Conservation (phyloP, 2,329 filamentous ascomycete species). For the Trichoderma pleuroti region DNA sequence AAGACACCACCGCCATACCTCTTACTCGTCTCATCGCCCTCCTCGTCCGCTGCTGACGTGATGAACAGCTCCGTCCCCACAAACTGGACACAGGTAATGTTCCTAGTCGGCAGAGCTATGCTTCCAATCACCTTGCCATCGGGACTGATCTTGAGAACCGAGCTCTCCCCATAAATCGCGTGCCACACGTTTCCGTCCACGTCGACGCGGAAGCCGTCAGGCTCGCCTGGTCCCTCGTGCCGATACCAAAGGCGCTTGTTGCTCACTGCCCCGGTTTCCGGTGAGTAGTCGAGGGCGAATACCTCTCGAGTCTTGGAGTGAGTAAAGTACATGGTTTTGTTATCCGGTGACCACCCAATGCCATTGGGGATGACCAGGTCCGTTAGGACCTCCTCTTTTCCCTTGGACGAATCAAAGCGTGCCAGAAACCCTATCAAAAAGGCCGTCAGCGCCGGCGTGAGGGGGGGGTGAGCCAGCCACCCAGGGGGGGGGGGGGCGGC, state of each 20-base stretch:
- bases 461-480: not conserved
- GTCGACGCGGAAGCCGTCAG: conserved; percentile 84
- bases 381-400: conserved; percentile 57
- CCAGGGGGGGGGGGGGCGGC: no score
- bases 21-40: conserved; percentile 60
- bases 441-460: not conserved
- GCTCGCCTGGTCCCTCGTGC: conserved; percentile 62
- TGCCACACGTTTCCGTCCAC: conserved; percentile 84
- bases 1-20: conserved; percentile 69
- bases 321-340: conserved; percentile 76
- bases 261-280: conserved; percentile 58
- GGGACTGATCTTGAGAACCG: conserved; percentile 70
- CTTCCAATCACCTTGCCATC: conserved; percentile 69
- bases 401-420: conserved; percentile 56
- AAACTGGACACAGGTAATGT: conserved; percentile 79
- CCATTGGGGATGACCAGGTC: conserved; percentile 79
- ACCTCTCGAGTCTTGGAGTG: conserved; percentile 71
- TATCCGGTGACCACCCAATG: conserved; percentile 72
- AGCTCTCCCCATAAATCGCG: conserved; percentile 74
- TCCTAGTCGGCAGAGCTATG: conserved; percentile 70
- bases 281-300: conserved; percentile 70
- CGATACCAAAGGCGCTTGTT: conserved; percentile 71
- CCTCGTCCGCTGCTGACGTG: conserved; percentile 69
- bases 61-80: conserved; percentile 72
- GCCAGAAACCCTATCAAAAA: conserved; percentile 62